phyloP scores from a whole-genome alignment of 1,139 yeast species.

The Scheffersomyces parashehatae region DNA sequence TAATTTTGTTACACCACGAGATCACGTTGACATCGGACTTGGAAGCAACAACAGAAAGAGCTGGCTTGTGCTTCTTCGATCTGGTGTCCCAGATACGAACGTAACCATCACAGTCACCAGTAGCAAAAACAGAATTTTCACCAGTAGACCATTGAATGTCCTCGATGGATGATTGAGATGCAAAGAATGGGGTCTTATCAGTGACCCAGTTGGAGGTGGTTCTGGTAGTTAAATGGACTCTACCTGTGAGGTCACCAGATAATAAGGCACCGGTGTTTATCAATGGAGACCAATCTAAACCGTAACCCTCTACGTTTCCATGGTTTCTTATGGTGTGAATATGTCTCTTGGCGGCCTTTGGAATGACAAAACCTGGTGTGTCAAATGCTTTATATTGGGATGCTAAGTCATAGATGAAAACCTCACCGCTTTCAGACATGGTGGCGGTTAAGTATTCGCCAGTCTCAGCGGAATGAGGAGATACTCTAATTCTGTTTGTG shows the following conservation, averaged over 20 bases:
- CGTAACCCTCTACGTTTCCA: slow-evolving; percentile 97
- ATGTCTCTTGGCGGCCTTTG: slow-evolving; percentile 78
- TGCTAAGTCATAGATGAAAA: slow-evolving; percentile 75
- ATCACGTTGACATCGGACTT: slow-evolving; percentile 87
- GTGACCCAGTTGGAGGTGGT: slow-evolving; percentile 80
- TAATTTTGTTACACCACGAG: slow-evolving; percentile 90
- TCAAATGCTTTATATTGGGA: slow-evolving; percentile 83
- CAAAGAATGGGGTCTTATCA: slow-evolving; percentile 75
- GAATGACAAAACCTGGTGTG: slow-evolving; percentile 80
- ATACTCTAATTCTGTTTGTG: slow-evolving; percentile 84
- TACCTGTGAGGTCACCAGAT: slow-evolving; percentile 87
- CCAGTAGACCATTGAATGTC: slow-evolving; percentile 96
- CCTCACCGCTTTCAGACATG: slow-evolving; percentile 91
- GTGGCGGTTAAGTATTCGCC: slow-evolving; percentile 88
- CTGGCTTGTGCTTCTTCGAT: slow-evolving; percentile 88
- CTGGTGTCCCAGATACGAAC: slow-evolving; percentile 97
- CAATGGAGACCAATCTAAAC: slow-evolving; percentile 94
- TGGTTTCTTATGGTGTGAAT: slow-evolving; percentile 81
- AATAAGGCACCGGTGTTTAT: slow-evolving; percentile 77
- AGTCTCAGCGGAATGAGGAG: slow-evolving; percentile 73
- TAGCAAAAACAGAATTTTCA: slow-evolving; percentile 90
- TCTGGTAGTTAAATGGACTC: slow-evolving; percentile 75
- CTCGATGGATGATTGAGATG: slow-evolving; percentile 79
- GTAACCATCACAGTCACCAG: slow-evolving; percentile 90
- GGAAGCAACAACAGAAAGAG: slow-evolving; percentile 83